phyloP scores from a whole-genome alignment of 2,329 filamentous ascomycete species.

The Penicillium griseofulvum region DNA sequence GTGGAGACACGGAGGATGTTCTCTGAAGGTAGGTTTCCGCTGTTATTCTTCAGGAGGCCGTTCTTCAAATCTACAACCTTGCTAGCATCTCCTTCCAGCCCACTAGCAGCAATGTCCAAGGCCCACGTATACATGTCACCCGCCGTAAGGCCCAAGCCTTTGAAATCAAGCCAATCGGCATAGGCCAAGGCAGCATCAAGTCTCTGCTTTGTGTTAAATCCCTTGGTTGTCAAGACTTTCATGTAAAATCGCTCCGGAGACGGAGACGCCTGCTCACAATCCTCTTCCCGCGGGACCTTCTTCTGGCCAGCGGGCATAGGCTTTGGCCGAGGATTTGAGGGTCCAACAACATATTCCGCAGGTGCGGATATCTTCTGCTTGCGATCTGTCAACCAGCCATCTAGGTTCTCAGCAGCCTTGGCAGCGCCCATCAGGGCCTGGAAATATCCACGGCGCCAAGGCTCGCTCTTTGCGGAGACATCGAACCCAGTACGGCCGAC shows the following conservation, averaged over 20 bases:
- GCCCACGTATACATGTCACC: constrained; percentile 73
- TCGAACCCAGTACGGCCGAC: constrained; percentile 63
- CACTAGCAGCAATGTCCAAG: constrained; percentile 67
- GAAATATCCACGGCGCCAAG: constrained; percentile 84
- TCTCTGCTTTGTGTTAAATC: constrained; percentile 74
- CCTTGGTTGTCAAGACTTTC: constrained; percentile 74
- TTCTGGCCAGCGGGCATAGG: constrained; percentile 65
- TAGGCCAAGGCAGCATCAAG: constrained; percentile 80
- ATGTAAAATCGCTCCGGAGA: constrained; percentile 75
- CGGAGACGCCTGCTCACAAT: constrained; percentile 69
- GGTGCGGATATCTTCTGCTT: constrained; percentile 67
- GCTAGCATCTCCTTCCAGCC: constrained; percentile 45
- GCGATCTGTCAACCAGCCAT: constrained; percentile 72
- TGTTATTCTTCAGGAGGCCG: constrained; percentile 61
- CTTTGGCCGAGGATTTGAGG: constrained; percentile 76
- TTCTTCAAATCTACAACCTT: constrained; percentile 61
- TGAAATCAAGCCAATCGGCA: constrained; percentile 81
- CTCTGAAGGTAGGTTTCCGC: constrained; percentile 56
- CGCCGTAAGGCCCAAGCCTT: constrained; percentile 63
- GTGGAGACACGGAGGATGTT: constrained; percentile 77
- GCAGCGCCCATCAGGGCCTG: constrained; percentile 76
- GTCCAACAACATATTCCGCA: constrained; percentile 70
- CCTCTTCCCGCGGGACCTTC: constrained; percentile 66
- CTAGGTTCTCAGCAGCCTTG: constrained; percentile 73
- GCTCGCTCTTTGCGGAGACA: constrained; percentile 70